These are phyloP conservation scores for Eleusine coracana DNA, from an alignment of 176 grass and related monocot species.

Conservation along the genomic window DNA sequence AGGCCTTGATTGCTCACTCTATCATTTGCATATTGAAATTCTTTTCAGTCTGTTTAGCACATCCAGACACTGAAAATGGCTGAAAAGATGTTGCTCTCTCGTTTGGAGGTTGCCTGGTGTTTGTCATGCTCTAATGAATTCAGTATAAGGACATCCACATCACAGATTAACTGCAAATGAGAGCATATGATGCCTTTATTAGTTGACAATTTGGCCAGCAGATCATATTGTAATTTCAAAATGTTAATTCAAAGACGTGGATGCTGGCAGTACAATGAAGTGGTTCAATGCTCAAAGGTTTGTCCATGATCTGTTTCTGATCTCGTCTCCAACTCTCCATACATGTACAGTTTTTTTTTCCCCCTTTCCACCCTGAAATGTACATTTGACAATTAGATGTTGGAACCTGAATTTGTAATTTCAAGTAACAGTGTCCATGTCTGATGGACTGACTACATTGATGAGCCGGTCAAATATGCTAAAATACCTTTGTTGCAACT, in stretches of 20 bases:
- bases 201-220: not conserved
- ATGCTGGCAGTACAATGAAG: not conserved
- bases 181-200: not conserved
- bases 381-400: not conserved
- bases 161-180: not conserved
- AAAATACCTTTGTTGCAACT: not conserved
- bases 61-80: not conserved
- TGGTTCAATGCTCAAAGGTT: not conserved
- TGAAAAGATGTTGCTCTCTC: not conserved
- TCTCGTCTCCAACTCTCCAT: not conserved
- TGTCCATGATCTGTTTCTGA: not conserved
- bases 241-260: not conserved
- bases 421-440: not conserved
- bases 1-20: slow-evolving; percentile 1
- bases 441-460: not conserved
- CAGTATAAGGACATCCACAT: not conserved
- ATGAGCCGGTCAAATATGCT: not conserved
- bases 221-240: not conserved
- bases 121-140: not conserved
- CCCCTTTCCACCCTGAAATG: not conserved
- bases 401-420: not conserved
- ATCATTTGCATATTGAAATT: not conserved
- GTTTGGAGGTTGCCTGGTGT: not conserved
- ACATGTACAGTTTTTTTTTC: not conserved
- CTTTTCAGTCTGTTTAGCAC: not conserved